Base-by-base conservation (phyloP, 208 protist species). In the Jaenimonas drosophilae region DNA sequence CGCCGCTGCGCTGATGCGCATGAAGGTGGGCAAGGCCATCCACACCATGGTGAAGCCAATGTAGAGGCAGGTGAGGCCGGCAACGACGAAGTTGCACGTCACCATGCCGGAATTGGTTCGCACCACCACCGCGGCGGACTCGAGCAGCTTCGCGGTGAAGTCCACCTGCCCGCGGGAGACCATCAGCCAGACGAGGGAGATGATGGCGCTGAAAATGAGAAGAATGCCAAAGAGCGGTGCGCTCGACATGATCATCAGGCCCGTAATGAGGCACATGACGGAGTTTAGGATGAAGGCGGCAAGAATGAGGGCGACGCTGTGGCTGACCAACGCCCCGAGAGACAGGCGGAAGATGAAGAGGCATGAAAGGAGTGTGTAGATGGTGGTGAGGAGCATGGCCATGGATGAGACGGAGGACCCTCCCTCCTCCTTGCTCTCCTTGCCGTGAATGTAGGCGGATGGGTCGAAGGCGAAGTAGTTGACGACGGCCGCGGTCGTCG, bases 391-490 rank as follows among this genome's bases (percentile, higher is more conserved):
- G n/a, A n/a, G n/a, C n/a, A n/a, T n/a, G n/a, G n/a, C n/a, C n/a
- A n/a, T n/a, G n/a, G n/a, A n/a, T n/a, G n/a, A n/a, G n/a, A n/a
- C n/a, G n/a, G n/a, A n/a, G n/a, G n/a, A n/a, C n/a, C n/a, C n/a
- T n/a, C n/a, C n/a, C n/a, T n/a, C n/a, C n/a, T n/a, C n/a, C n/a
- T n/a, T n/a, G n/a, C n/a, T n/a, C n/a, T 42, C 19, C 37, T 42
- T 20, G 11, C 16, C 37, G 6, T 6, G 16, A 11, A 20, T 42
- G 6, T 42, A 6, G n/a, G 7, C 17, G 26, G 20, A 17, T 14
- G 14, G 21, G 7, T 12, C 14, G 21, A 56, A 36, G 26, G 9
- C 43, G 52, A 19, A 3, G 20, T 38, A 23, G 43, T 58, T 58
- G 16, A 56, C 11, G 6, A 53, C 17, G 29, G 23, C 52, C 39